A percentile compares a stretch with the other conserved stretches of the same genome.
phyloP scores from a whole-genome alignment of 768 basidiomycete genomes.

The Cystoderma amianthinum region DNA sequence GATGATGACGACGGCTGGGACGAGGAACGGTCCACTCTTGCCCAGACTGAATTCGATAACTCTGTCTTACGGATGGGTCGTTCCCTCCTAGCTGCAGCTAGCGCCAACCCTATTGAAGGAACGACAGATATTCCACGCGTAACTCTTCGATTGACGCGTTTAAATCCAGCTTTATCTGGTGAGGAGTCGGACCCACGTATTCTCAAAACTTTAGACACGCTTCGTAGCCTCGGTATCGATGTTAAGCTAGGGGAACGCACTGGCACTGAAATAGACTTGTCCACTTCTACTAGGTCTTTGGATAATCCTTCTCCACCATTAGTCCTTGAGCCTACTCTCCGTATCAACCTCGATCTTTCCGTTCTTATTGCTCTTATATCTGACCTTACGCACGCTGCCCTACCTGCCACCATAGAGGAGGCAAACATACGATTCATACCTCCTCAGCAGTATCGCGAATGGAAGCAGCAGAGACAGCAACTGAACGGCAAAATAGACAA shows the following conservation, averaged over 20 bases:
- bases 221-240: conserved; percentile 58
- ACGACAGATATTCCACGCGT: conserved; percentile 34
- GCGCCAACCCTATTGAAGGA: conserved; percentile 42
- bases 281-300: not conserved
- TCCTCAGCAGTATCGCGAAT: conserved; percentile 47
- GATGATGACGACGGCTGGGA: conserved; percentile 48
- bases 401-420: conserved; percentile 51
- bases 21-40: conserved; percentile 36
- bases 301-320: conserved; percentile 5
- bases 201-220: conserved; percentile 42
- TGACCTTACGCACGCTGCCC: conserved; percentile 68
- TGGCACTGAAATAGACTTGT: conserved; percentile 15
- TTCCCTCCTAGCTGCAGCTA: conserved; percentile 58
- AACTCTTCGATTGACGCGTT: conserved; percentile 63
- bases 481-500: conserved; percentile 11
- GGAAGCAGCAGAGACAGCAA: conserved; percentile 40
- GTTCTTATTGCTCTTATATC: conserved; percentile 80
- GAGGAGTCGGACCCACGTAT: conserved; percentile 47
- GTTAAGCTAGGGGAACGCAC: conserved; percentile 59
- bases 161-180: conserved; percentile 36
- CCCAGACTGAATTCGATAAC: conserved; percentile 57
- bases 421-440: conserved; percentile 62
- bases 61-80: conserved; percentile 67
- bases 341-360: conserved; percentile 80
- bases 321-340: conserved; percentile 39